Evolutionary conservation across 179 eudicot genomes (phyloP).

Genomic region (Camellia oleifera): DNA sequence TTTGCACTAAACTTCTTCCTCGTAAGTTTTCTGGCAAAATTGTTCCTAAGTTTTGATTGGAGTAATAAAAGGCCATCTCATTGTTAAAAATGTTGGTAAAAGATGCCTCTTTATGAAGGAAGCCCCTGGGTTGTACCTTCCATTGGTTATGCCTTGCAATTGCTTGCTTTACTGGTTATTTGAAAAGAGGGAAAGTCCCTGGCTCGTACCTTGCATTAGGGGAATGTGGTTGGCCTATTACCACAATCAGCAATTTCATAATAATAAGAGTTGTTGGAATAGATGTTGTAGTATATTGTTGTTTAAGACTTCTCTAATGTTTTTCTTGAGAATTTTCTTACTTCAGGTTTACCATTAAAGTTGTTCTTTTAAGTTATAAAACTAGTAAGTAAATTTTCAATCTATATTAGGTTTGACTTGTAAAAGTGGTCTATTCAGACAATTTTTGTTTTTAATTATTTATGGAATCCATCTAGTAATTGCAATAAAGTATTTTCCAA

Average conservation of each 20-base stretch:
- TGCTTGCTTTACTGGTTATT: background rate
- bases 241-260: too few species aligned
- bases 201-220: too few species aligned
- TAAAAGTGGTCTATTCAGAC: background rate
- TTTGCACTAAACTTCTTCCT: background rate
- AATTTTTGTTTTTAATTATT: background rate
- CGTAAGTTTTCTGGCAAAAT: too few species aligned
- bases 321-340: background rate
- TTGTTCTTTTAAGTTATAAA: too few species aligned
- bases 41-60: too few species aligned
- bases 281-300: background rate
- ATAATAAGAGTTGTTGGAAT: too few species aligned
- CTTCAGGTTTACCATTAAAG: too few species aligned
- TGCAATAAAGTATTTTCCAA: background rate
- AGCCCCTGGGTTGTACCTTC: too few species aligned
- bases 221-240: background rate
- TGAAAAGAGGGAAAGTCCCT: background rate
- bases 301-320: background rate
- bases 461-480: constrained; percentile 1
- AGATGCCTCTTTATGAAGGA: background rate
- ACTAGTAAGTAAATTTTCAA: background rate
- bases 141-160: background rate
- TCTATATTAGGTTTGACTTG: background rate
- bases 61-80: background rate
- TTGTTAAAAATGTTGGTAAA: background rate